Evolutionary conservation across 1,139 yeast genomes (phyloP).

Genomic region (Pichia kudriavzevii): DNA sequence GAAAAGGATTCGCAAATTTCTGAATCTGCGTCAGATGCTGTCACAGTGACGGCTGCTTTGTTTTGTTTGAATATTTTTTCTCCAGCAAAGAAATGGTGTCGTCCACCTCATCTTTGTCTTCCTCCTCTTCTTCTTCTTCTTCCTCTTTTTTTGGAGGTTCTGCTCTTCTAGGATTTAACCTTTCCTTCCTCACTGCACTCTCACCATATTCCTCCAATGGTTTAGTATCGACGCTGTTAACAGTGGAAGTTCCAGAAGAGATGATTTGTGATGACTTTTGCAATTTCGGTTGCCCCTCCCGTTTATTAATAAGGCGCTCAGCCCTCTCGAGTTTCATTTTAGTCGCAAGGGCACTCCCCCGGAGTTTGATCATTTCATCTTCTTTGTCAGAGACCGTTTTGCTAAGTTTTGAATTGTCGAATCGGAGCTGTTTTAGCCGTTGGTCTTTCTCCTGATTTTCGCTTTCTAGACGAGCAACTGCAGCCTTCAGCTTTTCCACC

Average conservation of each 20-base stretch:
- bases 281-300: not conserved
- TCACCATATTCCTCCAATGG: too few relatives aligned
- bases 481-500: not conserved
- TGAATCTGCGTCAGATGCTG: too few relatives aligned
- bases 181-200: constrained; percentile 1
- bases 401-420: constrained; percentile 2
- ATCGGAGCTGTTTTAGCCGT: constrained; percentile 6
- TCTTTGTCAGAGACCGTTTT: constrained; percentile 6
- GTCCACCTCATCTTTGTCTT: constrained; percentile 2
- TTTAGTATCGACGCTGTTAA: too few relatives aligned
- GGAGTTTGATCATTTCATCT: constrained; percentile 14
- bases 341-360: constrained; percentile 17
- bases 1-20: too few relatives aligned
- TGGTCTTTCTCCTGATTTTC: constrained; percentile 4
- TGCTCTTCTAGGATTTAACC: not conserved
- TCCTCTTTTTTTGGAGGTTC: not conserved
- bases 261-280: not conserved
- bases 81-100: constrained; percentile 11
- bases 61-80: constrained; percentile 7
- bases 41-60: too few relatives aligned
- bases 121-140: not conserved
- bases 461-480: constrained; percentile 1
- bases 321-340: constrained; percentile 15
- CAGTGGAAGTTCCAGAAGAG: too few relatives aligned
- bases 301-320: constrained; percentile 8